Base-by-base conservation (phyloP, 495 filamentous ascomycete species). In the Aspergillus asperescens region DNA sequence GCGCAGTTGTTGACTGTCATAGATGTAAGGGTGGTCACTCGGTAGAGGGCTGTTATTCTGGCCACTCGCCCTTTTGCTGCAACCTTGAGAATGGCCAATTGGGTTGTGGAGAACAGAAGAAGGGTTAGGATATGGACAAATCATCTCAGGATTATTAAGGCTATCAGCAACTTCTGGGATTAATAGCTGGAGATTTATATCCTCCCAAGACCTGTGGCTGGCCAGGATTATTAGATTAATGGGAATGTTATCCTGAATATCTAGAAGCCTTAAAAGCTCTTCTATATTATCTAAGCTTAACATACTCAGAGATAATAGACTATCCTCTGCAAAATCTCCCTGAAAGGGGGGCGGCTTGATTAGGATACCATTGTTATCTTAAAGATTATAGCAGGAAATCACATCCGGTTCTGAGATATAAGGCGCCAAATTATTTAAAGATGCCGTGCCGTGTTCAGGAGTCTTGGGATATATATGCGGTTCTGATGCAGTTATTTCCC, bases 91-190 rank as follows among this genome's bases (percentile, higher is more conserved):
- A 39, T 46, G 5, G 46, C 15, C 19, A 54, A 25, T 31, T 46
- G 34, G n/a, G 48, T 29, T 37, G 44, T 32, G 37, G n/a, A 49
- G 50, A 54, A 57, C 15, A 5, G 54, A 22, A 43, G 46, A 54
- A 55, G 53, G 57, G 29, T 60, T 43, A 44, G 56, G 54, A 60
- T 60, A 57, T 39, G 16, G 27, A 43, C 44, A 60, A 48, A 20
- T 50, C 23, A 8, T 50, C 45, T 45, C 46, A 8, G 31, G 13
- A 44, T 47, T 28, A 13, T 28, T 41, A 34, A 51, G 27, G 34
- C 34, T 38, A 23, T 49, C 20, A 1, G 34, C n/a, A n/a, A n/a
- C 47, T 39, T 35, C 20, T 16, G 47, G 47, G 32, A 20, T 22
- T 12, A 7, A 20, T 49, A 28, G 34, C 47, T 49, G 34, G 34